These are phyloP conservation scores for Calocybe cyanea DNA, from an alignment of 768 basidiomycete genomes.

Conservation along the genomic window DNA sequence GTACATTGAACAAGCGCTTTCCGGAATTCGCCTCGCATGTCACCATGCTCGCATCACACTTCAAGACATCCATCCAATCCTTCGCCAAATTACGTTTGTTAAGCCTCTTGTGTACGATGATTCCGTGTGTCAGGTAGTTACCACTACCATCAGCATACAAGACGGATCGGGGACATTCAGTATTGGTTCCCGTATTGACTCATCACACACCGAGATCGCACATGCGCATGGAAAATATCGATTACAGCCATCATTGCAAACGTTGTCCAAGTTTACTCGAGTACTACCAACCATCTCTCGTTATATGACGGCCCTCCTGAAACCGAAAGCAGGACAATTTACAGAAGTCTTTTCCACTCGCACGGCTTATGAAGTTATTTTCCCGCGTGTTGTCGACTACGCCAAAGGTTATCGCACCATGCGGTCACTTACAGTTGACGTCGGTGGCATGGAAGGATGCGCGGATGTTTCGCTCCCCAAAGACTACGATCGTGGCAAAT, in stretches of 20 bases:
- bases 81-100: slow-evolving; percentile 44
- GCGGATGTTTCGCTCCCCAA: slow-evolving; percentile 44
- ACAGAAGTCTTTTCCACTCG: slow-evolving; percentile 51
- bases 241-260: slow-evolving; percentile 28
- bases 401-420: slow-evolving; percentile 55
- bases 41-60: slow-evolving; percentile 23
- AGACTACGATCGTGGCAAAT: slow-evolving; percentile 26
- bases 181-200: slow-evolving; percentile 37
- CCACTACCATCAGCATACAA: slow-evolving; percentile 35
- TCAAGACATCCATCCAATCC: slow-evolving; percentile 30
- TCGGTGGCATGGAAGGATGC: slow-evolving; percentile 45
- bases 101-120: slow-evolving; percentile 50
- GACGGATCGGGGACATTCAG: slow-evolving; percentile 39
- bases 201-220: slow-evolving; percentile 27
- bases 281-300: slow-evolving; percentile 31
- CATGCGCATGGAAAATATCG: slow-evolving; percentile 47
- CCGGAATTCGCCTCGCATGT: slow-evolving; percentile 37
- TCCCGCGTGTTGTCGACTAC: slow-evolving; percentile 67
- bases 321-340: slow-evolving; percentile 17
- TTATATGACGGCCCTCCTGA: slow-evolving; percentile 27
- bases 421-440: slow-evolving; percentile 45
- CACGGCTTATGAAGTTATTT: slow-evolving; percentile 62
- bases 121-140: slow-evolving; percentile 28
- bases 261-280: slow-evolving; percentile 33
- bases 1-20: slow-evolving; percentile 53